Evolutionary conservation across 2,329 filamentous ascomycete genomes (phyloP).

Genomic region (Xylariales sp.): DNA sequence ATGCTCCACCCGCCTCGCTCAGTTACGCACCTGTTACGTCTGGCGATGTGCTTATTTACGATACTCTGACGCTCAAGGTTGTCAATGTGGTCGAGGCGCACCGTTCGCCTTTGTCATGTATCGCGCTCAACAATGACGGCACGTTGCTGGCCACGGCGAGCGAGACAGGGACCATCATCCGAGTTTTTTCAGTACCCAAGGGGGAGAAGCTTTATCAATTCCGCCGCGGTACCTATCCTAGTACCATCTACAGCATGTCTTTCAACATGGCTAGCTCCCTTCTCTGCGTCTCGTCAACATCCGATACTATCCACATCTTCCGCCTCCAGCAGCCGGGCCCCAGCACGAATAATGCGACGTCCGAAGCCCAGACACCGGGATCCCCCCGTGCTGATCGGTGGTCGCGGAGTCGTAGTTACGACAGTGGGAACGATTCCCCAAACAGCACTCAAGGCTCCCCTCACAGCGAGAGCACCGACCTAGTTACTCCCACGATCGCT

Average conservation of each 20-base stretch:
- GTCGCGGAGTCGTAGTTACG: constrained; percentile 64
- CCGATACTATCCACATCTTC: constrained; percentile 97
- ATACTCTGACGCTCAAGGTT: constrained; percentile 87
- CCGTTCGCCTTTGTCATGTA: constrained; percentile 87
- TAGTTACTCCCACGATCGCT: constrained; percentile 45
- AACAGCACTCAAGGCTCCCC: constrained; percentile 58
- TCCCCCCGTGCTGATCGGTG: constrained; percentile 63
- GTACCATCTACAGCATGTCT: constrained; percentile 97
- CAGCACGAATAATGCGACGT: constrained; percentile 51
- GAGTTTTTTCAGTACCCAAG: constrained; percentile 91
- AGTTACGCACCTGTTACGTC: constrained; percentile 82
- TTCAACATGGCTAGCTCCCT: constrained; percentile 96
- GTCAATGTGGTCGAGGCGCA: constrained; percentile 97
- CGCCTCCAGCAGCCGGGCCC: constrained; percentile 69
- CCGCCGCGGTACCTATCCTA: constrained; percentile 92
- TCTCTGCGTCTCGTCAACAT: constrained; percentile 94
- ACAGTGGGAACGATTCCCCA: constrained; percentile 66
- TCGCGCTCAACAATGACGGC: constrained; percentile 92
- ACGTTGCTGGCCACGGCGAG: constrained; percentile 93
- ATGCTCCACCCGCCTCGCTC: constrained; percentile 83
- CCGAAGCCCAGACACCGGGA: constrained; percentile 54
- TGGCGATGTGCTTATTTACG: constrained; percentile 93
- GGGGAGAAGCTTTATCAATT: constrained; percentile 97
- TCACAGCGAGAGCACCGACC: constrained; percentile 60
- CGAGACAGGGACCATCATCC: constrained; percentile 96